Base-by-base conservation (phyloP, 2,329 filamentous ascomycete species). In the Aureobasidium sp. region DNA sequence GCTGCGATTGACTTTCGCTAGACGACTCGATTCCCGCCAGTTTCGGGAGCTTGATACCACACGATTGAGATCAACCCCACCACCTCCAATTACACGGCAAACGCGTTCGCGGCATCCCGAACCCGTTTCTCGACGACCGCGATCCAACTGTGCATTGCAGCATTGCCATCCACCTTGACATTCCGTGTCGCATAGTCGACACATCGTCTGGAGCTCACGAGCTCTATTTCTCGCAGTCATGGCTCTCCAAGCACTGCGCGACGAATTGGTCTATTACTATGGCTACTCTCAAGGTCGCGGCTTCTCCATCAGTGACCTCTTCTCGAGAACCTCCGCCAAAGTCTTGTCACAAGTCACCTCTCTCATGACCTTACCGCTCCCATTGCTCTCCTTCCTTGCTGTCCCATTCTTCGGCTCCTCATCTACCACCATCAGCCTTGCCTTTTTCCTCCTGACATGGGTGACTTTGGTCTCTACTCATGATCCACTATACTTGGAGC, bases 361-460 rank as follows among this genome's bases (percentile, higher is more conserved):
- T 51, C 48, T 73, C 2, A 41, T 71, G 27, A 63, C 71, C 1
- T 61, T 73, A 5, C 72, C 72, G 8, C 68, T 79, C 44, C 77
- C 77, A 2, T 65, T 79, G 21, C 71, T 78, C n/a, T 77, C 89
- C 29, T 77, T 92, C 53, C 78, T 92, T 62, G 89, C 88, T 1
- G 79, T 93, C 41, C 89, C 89, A 1, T 81, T 90, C 65, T 75
- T 90, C 44, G 88, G 87, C 32, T 88, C 88, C 7, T 91, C 88
- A 77, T 87, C 79, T 47, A 93, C 91, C 1, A 91, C 87, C 1
- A 79, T 96, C 65, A 96, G 94, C 73, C 77, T 96, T 29, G 77
- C 95, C 65, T 92, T 96, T 78, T 94, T 96, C 75, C 93, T 91
- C 73, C 83, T 96, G 77, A 93, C 90, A 67, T 96, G 91, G 91